A percentile compares a stretch with the other conserved stretches of the same genome.
These are phyloP conservation scores for Geum urbanum DNA, from an alignment of 306 rosid species.

Conservation along the genomic window DNA sequence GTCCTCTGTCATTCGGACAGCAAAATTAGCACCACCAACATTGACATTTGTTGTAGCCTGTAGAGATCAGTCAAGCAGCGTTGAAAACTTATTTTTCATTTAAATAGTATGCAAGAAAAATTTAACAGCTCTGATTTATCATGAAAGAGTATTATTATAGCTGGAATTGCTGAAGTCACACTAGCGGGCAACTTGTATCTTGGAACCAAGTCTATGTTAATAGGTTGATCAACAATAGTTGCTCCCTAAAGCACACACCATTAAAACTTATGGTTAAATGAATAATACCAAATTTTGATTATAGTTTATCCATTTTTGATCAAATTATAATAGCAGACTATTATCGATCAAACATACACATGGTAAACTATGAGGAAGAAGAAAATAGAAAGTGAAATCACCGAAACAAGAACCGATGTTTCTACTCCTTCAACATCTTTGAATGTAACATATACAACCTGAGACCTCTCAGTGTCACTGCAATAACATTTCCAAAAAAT, in stretches of 20 bases:
- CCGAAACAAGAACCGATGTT: slow-evolving; percentile 73
- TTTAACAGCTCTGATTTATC: neutral
- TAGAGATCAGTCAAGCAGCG: slow-evolving; percentile 1
- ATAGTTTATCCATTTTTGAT: too few relatives aligned
- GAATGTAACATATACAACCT: slow-evolving; percentile 58
- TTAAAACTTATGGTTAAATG: neutral
- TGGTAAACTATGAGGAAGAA: neutral
- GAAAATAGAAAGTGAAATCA: slow-evolving; percentile 9
- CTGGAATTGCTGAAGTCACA: slow-evolving; percentile 22
- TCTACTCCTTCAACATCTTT: slow-evolving; percentile 51
- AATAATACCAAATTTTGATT: neutral
- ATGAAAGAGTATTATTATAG: slow-evolving; percentile 26
- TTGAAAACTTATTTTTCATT: neutral
- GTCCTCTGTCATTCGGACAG: slow-evolving; percentile 50
- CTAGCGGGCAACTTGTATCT: slow-evolving; percentile 43
- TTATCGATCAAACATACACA: neutral
- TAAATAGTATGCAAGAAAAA: too few relatives aligned
- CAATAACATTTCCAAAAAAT: slow-evolving; percentile 5
- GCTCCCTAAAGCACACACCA: slow-evolving; percentile 45
- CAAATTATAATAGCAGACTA: too few relatives aligned
- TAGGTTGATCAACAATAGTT: slow-evolving; percentile 45
- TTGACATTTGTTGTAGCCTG: slow-evolving; percentile 29
- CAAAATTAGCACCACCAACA: slow-evolving; percentile 28
- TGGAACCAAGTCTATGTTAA: slow-evolving; percentile 40
- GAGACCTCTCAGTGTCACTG: slow-evolving; percentile 44